Conservation (phyloP, 2,329 filamentous ascomycete genomes). For the Helotiales sp. region DNA sequence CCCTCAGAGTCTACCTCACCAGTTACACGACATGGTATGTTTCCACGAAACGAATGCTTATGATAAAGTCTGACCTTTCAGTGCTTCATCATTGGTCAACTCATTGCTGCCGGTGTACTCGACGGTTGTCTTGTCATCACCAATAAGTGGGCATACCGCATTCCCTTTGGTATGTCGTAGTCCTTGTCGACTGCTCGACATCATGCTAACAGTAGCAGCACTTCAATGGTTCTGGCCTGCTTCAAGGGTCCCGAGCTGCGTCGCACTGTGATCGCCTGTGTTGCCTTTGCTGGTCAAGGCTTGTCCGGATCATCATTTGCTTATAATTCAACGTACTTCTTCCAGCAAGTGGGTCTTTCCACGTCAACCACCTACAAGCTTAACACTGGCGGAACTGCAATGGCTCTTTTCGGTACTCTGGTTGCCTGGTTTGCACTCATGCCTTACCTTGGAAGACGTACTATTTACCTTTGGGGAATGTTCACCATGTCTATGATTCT, state of each 20-base stretch:
- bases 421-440: constrained; percentile 49
- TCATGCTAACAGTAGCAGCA: constrained; percentile 6
- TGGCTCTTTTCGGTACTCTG: constrained; percentile 52
- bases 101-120: constrained; percentile 48
- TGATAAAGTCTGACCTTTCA: background rate
- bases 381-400: constrained; percentile 45
- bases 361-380: constrained; percentile 46
- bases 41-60: no score
- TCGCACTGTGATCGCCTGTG: constrained; percentile 51
- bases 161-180: constrained; percentile 41
- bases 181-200: background rate
- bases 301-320: constrained; percentile 61
- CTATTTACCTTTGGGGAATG: constrained; percentile 49
- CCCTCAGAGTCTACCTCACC: constrained; percentile 51
- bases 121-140: constrained; percentile 37
- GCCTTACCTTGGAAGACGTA: constrained; percentile 47
- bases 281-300: constrained; percentile 62
- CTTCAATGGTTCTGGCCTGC: constrained; percentile 44
- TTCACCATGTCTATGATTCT: constrained; percentile 47
- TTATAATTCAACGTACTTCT: constrained; percentile 61
- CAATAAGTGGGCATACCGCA: constrained; percentile 40
- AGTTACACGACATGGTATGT: constrained; percentile 46
- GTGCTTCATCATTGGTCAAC: constrained; percentile 51
- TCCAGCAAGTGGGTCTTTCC: constrained; percentile 52
- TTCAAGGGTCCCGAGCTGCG: constrained; percentile 47